These are phyloP conservation scores for Colletotrichum falcatum DNA, from an alignment of 2,329 filamentous ascomycete species.

Conservation along the genomic window DNA sequence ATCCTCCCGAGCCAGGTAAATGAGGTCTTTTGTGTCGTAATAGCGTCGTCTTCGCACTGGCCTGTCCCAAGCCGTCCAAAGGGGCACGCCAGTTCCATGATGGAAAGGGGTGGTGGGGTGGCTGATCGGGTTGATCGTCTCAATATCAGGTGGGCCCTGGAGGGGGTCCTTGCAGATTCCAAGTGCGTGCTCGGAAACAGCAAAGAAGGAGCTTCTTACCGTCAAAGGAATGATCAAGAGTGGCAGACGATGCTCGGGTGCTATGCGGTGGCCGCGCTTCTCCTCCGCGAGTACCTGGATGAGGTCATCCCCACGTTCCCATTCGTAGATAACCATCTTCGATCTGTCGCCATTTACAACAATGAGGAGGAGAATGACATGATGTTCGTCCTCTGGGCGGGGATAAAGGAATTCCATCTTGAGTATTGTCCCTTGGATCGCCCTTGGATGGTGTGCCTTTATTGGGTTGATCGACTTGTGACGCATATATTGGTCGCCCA, in stretches of 20 bases:
- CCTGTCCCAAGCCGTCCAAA: conserved; percentile 89
- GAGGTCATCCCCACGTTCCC: conserved; percentile 66
- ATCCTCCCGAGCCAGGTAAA: conserved; percentile 91
- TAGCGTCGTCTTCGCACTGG: conserved; percentile 76
- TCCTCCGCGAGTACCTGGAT: conserved; percentile 58
- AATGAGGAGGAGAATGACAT: conserved; percentile 81
- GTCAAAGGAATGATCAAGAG: conserved; percentile 79
- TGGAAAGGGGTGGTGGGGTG: conserved; percentile 58
- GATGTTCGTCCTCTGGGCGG: conserved; percentile 71
- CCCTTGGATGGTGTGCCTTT: conserved; percentile 55
- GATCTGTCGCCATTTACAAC: conserved; percentile 61
- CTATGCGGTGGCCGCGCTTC: conserved; percentile 63
- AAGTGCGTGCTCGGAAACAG: conserved; percentile 72
- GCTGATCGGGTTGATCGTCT: conserved; percentile 56
- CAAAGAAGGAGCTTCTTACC: conserved; percentile 76
- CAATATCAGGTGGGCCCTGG: conserved; percentile 61
- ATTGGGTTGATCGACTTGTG: conserved; percentile 69
- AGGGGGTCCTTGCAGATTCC: conserved; percentile 67
- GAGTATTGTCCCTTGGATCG: conserved; percentile 79
- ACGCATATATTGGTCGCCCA: conserved; percentile 62
- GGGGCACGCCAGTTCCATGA: conserved; percentile 62
- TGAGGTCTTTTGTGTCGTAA: conserved; percentile 75
- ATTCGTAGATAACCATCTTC: conserved; percentile 70
- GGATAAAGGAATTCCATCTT: conserved; percentile 90
- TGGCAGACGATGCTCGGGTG: conserved; percentile 68